Conservation (phyloP, 768 basidiomycete species). For the Suillus tomentosus region DNA sequence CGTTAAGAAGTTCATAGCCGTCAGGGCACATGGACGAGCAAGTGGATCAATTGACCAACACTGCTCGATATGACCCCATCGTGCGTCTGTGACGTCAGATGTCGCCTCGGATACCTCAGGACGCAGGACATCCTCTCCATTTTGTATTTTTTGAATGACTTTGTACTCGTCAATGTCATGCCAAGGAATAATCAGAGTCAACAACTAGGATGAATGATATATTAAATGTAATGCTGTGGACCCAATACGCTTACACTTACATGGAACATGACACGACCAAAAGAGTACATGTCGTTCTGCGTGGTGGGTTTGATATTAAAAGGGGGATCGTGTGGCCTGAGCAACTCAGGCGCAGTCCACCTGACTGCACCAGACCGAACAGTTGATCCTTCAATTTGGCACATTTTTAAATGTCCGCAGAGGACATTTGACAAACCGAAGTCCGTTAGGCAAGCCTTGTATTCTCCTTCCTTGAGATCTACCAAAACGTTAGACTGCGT, state of each 20-base stretch:
- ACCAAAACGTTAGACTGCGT: slow-evolving; percentile 23
- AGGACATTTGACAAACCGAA: slow-evolving; percentile 47
- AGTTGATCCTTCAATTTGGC: slow-evolving; percentile 26
- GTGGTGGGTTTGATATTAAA: slow-evolving; percentile 10
- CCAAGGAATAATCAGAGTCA: background rate
- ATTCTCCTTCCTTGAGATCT: slow-evolving; percentile 10
- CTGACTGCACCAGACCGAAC: slow-evolving; percentile 19
- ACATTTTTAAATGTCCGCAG: slow-evolving; percentile 30
- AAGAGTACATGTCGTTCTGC: slow-evolving; percentile 43
- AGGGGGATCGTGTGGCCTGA: slow-evolving; percentile 30
- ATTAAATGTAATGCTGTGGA: background rate
- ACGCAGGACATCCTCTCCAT: background rate
- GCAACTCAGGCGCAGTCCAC: slow-evolving; percentile 14
- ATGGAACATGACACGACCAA: slow-evolving; percentile 29
- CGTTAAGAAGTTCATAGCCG: background rate
- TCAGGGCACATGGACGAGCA: background rate
- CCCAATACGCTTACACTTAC: background rate
- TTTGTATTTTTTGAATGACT: slow-evolving; percentile 7
- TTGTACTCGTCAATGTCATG: background rate
- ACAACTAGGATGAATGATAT: background rate
- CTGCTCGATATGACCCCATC: background rate
- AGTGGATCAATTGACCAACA: slow-evolving; percentile 7
- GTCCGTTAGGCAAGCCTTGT: slow-evolving; percentile 42
- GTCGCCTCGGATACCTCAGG: background rate
- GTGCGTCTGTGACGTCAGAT: background rate